phyloP scores from a whole-genome alignment of 23 red algal genomes.

The Gracilaria gracilis region DNA sequence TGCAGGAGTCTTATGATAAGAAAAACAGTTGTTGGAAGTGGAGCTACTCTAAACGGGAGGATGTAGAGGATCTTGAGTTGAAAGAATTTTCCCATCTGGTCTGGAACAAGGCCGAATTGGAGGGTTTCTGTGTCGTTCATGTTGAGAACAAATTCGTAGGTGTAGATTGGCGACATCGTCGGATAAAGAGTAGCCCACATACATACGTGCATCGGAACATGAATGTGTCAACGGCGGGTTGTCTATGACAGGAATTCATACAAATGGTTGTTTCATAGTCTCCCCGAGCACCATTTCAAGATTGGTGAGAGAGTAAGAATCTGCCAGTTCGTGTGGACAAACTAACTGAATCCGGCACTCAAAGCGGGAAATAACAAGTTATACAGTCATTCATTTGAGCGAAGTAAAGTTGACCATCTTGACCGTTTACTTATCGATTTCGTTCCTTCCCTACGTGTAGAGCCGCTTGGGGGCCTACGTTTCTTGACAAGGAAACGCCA shows the following conservation, averaged over 20 bases:
- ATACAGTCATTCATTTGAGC: no score
- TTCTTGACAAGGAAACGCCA: no score
- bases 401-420: no score
- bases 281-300: no score
- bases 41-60: slow-evolving; percentile 61
- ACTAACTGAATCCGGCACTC: no score
- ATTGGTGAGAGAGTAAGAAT: no score
- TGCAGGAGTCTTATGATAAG: slow-evolving; percentile 20
- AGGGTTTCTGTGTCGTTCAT: slow-evolving; percentile 60
- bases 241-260: background rate
- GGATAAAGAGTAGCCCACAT: background rate
- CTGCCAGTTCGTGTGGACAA: no score
- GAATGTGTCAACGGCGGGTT: slow-evolving; percentile 19
- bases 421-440: no score
- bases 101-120: slow-evolving; percentile 2
- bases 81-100: slow-evolving; percentile 52
- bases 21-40: slow-evolving; percentile 26
- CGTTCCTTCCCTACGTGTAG: no score
- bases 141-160: slow-evolving; percentile 11
- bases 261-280: background rate
- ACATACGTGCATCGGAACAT: slow-evolving; percentile 49
- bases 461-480: no score
- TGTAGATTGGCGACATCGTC: slow-evolving; percentile 12
- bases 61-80: slow-evolving; percentile 1
- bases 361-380: no score